A percentile compares a stretch with the other conserved stretches of the same genome.
These are phyloP conservation scores for Plenodomus tracheiphilus DNA, from an alignment of 2,329 filamentous ascomycete species.

Conservation along the genomic window DNA sequence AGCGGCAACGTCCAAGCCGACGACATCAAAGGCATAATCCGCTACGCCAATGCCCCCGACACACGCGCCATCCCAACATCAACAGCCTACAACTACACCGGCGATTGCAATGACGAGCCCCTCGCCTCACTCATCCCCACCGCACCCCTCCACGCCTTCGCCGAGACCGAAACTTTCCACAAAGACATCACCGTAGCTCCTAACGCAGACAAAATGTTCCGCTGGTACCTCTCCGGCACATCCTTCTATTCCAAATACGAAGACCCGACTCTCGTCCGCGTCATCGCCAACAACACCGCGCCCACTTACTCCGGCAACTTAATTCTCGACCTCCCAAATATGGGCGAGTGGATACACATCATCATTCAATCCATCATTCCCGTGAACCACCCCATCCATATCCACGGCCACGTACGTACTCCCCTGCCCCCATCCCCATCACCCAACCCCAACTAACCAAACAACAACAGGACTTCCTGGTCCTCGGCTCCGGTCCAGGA, in stretches of 20 bases:
- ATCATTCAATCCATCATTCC: constrained; percentile 42
- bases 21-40: constrained; percentile 56
- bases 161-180: constrained; percentile 22
- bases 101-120: constrained; percentile 43
- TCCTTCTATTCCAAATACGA: constrained; percentile 42
- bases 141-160: constrained; percentile 26
- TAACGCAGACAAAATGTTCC: constrained; percentile 41
- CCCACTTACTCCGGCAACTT: constrained; percentile 35
- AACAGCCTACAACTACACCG: constrained; percentile 34
- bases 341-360: constrained; percentile 45
- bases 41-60: constrained; percentile 44
- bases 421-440: constrained; percentile 54
- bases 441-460: background rate
- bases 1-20: constrained; percentile 57
- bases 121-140: constrained; percentile 39
- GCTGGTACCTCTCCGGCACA: constrained; percentile 45
- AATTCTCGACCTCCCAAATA: constrained; percentile 37
- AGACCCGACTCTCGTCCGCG: constrained; percentile 43
- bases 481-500: constrained; percentile 49
- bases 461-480: constrained; percentile 67
- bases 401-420: constrained; percentile 48
- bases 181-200: constrained; percentile 34
- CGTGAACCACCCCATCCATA: constrained; percentile 39
- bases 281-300: constrained; percentile 37
- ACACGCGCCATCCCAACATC: constrained; percentile 38